A percentile compares a stretch with the other conserved stretches of the same genome.
phyloP scores from a whole-genome alignment of 192 early-diverging fungal species.

The Rhizoclosmatium globosum region DNA sequence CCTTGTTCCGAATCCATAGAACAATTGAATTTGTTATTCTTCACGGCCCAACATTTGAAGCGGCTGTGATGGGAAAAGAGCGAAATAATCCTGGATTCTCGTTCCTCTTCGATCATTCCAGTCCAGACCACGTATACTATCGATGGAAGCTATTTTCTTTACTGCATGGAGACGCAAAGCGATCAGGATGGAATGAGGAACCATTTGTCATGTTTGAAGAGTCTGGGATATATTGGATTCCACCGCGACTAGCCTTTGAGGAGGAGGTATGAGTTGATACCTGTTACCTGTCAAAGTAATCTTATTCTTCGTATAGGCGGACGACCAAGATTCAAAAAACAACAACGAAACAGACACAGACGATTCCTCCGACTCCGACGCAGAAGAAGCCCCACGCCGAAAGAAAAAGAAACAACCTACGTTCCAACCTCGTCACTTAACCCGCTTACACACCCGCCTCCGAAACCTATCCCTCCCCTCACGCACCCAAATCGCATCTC shows the following conservation, averaged over 20 bases:
- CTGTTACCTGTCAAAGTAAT: background rate
- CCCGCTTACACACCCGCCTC: slow-evolving; percentile 38
- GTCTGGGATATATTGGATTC: slow-evolving; percentile 79
- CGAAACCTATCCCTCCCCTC: slow-evolving; percentile 41
- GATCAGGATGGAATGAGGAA: slow-evolving; percentile 70
- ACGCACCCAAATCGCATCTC: slow-evolving; percentile 69
- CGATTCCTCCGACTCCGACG: slow-evolving; percentile 50
- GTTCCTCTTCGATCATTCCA: slow-evolving; percentile 80
- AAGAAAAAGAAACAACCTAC: background rate
- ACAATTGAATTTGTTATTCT: slow-evolving; percentile 80
- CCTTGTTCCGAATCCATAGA: slow-evolving; percentile 80
- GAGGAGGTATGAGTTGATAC: slow-evolving; percentile 59
- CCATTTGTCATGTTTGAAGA: slow-evolving; percentile 90
- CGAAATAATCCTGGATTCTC: slow-evolving; percentile 68
- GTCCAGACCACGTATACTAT: slow-evolving; percentile 85
- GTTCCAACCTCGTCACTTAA: slow-evolving; percentile 3
- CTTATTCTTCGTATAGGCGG: slow-evolving; percentile 1
- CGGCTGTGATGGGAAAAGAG: slow-evolving; percentile 70
- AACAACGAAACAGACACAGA: slow-evolving; percentile 31
- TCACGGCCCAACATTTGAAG: slow-evolving; percentile 81
- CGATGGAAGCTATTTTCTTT: slow-evolving; percentile 92
- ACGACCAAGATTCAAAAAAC: slow-evolving; percentile 5
- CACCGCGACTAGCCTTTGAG: slow-evolving; percentile 77
- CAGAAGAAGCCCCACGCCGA: background rate
- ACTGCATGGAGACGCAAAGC: slow-evolving; percentile 80